Conservation (phyloP, 495 filamentous ascomycete species). For the Penicillium salamii region DNA sequence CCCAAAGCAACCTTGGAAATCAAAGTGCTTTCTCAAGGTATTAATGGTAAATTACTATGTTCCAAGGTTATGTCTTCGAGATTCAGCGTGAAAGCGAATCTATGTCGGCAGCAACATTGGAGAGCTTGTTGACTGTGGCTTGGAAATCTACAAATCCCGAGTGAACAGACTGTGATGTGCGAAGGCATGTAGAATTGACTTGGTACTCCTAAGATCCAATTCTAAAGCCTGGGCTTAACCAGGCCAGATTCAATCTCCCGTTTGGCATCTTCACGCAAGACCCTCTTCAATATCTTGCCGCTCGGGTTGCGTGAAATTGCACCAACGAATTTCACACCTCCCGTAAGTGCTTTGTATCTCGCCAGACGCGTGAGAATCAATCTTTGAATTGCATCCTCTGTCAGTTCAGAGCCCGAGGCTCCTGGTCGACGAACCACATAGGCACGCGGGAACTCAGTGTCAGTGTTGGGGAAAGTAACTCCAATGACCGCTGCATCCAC, state of each 20-base stretch:
- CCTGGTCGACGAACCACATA: constrained; percentile 60
- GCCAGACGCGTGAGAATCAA: constrained; percentile 57
- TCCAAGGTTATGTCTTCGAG: no score
- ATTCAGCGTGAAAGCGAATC: no score
- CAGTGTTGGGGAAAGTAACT: constrained; percentile 55
- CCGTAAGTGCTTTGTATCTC: constrained; percentile 69
- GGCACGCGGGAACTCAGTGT: constrained; percentile 75
- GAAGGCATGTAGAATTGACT: no score
- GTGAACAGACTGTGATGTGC: no score
- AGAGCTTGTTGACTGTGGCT: no score
- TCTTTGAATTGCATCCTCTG: constrained; percentile 52
- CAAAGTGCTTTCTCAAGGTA: no score
- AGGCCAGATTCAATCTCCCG: constrained; percentile 27
- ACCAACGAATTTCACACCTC: constrained; percentile 76
- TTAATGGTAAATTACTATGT: no score
- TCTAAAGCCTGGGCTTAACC: constrained; percentile 23
- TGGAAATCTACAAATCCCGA: no score
- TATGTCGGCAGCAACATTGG: no score
- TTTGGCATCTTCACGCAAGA: constrained; percentile 51
- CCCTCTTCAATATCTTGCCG: constrained; percentile 79
- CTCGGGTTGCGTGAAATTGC: constrained; percentile 73
- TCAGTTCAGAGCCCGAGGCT: constrained; percentile 38
- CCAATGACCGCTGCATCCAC: constrained; percentile 79
- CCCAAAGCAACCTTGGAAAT: no score
- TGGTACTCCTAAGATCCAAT: no score